A percentile compares a stretch with the other conserved stretches of the same genome.
phyloP scores from a whole-genome alignment of 345 rosid species.

The Gynandropsis gynandra region DNA sequence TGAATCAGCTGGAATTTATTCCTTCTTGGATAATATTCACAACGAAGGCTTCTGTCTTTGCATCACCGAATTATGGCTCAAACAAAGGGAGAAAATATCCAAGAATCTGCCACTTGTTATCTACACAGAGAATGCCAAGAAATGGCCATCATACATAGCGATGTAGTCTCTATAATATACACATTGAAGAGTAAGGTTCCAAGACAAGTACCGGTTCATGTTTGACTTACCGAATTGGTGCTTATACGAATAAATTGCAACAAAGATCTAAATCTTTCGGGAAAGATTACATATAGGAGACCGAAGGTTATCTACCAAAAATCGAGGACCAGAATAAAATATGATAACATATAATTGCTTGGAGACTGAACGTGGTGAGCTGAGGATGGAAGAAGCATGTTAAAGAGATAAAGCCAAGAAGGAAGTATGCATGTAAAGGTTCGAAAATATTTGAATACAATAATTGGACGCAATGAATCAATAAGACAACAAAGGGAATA shows the following conservation, averaged over 20 bases:
- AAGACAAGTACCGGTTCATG: no score
- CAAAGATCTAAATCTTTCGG: constrained; percentile 20
- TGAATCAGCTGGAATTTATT: no score
- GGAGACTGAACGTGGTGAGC: constrained; percentile 56
- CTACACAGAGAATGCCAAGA: constrained; percentile 32
- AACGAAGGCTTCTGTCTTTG: no score
- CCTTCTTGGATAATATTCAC: no score
- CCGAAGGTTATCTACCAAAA: constrained; percentile 58
- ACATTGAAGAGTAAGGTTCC: no score
- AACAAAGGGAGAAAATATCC: constrained; percentile 67
- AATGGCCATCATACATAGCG: constrained; percentile 8
- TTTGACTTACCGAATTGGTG: background rate
- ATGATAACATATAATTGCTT: constrained; percentile 66
- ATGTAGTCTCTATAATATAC: background rate
- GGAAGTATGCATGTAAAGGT: constrained; percentile 1
- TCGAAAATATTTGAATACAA: background rate
- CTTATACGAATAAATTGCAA: constrained; percentile 15
- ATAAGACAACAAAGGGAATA: constrained; percentile 18
- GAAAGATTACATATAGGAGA: constrained; percentile 70
- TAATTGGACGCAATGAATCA: constrained; percentile 10
- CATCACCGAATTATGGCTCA: constrained; percentile 61
- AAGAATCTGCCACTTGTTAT: constrained; percentile 73
- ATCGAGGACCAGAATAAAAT: constrained; percentile 78
- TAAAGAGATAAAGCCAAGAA: constrained; percentile 9
- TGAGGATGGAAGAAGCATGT: constrained; percentile 74